Conservation (phyloP, 768 basidiomycete genomes). For the Termitomyces sp. region DNA sequence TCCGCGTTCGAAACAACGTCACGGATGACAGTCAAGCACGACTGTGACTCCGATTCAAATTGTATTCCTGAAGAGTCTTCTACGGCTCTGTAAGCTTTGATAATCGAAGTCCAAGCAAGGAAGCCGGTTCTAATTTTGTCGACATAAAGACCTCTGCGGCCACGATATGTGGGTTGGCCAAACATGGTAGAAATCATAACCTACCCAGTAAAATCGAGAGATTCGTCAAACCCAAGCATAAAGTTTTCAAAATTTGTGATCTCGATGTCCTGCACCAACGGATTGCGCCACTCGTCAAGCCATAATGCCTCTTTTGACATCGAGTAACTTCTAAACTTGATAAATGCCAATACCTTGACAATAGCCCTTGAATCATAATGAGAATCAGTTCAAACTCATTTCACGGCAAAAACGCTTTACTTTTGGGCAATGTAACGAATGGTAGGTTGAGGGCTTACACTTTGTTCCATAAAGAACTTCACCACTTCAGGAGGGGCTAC, state of each 20-base stretch:
- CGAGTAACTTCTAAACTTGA: slow-evolving; percentile 77
- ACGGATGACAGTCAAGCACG: slow-evolving; percentile 49
- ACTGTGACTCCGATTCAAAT: slow-evolving; percentile 54
- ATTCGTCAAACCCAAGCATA: slow-evolving; percentile 39
- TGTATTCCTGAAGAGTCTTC: slow-evolving; percentile 32
- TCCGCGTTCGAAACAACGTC: slow-evolving; percentile 39
- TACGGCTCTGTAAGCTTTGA: slow-evolving; percentile 56
- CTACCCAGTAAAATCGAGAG: slow-evolving; percentile 33
- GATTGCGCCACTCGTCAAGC: slow-evolving; percentile 70
- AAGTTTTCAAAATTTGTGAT: slow-evolving; percentile 49
- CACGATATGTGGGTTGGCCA: slow-evolving; percentile 4
- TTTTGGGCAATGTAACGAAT: slow-evolving; percentile 63
- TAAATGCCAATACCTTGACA: slow-evolving; percentile 58
- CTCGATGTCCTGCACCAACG: slow-evolving; percentile 43
- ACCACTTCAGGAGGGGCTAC: slow-evolving; percentile 49
- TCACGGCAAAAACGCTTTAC: slow-evolving; percentile 27
- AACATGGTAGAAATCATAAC: slow-evolving; percentile 11
- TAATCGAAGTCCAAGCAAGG: slow-evolving; percentile 61
- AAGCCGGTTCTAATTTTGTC: slow-evolving; percentile 81
- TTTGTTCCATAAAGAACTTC: slow-evolving; percentile 61
- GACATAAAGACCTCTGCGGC: slow-evolving; percentile 43
- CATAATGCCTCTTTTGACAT: slow-evolving; percentile 62
- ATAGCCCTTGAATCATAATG: slow-evolving; percentile 46
- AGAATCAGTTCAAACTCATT: slow-evolving; percentile 1
- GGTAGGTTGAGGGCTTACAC: slow-evolving; percentile 66